Base-by-base conservation (phyloP, 441 rosid genomes). In the Erodium moschatum region DNA sequence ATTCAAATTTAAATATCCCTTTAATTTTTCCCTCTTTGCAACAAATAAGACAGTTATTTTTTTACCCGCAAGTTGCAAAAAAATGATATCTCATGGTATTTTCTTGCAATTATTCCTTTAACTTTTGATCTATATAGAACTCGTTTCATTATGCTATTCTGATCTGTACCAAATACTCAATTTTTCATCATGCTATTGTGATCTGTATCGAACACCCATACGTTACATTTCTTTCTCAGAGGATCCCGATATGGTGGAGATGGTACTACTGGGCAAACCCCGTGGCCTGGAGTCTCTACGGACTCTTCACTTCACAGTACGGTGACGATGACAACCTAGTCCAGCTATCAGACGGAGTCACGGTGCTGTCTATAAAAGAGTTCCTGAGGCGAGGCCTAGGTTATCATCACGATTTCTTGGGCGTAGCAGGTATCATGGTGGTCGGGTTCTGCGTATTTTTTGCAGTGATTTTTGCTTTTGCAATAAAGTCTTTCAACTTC, bases 241-340 rank as follows among this genome's bases (percentile, higher is more conserved):
- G 97, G 82, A 91, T 95, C 40, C 99, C 99, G 0, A 66, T 86
- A 50, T 95, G 96, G 96, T 92, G 97, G 99, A 90, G 99, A 77
- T 95, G 99, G 99, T 95, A 95, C 69, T 94, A 92, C 76, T 91
- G 97, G 99, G 99, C 97, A 72, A 90, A 91, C 76, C 99, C 97
- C 0, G 75, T 95, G 6, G 97, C 99, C 0, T 95, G 99, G 97
- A 85, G 89, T 65, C 76, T 91, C 15, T 91, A 95, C 67, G 99
- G 99, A 61, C 89, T 94, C 27, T 62, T 88, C 73, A 82, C 85
- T 21, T 94, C 97, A 8, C 99, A 94, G 56, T 91, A 88, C 13
- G 97, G 92, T 0, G 88, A 85, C 35, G 89, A 84, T 56, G 73
- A 78, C 1, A 64, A 40, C 65, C 68, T 33, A 12, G 86, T 94